Base-by-base conservation (phyloP, 306 rosid genomes). In the Cucurbita ficifolia region DNA sequence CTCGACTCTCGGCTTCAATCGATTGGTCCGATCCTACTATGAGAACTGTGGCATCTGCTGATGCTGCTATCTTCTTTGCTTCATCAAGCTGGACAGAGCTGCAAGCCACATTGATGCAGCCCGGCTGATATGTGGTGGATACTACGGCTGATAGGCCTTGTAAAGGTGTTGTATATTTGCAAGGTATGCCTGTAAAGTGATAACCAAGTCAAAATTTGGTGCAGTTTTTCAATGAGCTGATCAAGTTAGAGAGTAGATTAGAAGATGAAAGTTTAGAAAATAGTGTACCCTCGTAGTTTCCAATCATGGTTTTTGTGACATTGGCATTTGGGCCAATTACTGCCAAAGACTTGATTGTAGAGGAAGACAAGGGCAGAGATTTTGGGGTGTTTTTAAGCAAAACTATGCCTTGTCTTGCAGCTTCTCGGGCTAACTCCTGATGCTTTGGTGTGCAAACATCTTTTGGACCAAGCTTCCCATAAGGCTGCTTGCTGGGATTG, bases 361-460 rank as follows among this genome's bases (percentile, higher is more conserved):
- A 77, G 67, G 89, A 79, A 57, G 90, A 81, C 39, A 95, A 84
- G 61, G 99, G 99, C 57, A 95, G 75, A 11, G 87, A 88, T 11
- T 80, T 83, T 14, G 85, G 81, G 80, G 71, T 57, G 76, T 95
- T 95, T 75, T 91, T 95, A 17, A 95, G 97, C 86, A 95, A 48
- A 76, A 95, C 99, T 78, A 89, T 95, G 39, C 99, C 99, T 84
- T 95, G 99, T 54, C 99, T 84, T 1, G 99, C 99, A 2, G 99
- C 80, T 78, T 95, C 99, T 5, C 90, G 90, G 10, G 97, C 96
- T 8, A 91, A 84, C 56, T 89, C 96, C 56, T 78, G 96, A 74
- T 95, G 76, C 38, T 51, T 75, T 22, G 78, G 5, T 22, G 97
- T 95, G 78, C 99, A 95, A n/a, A 91, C 99, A 69, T 95, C 97